Base-by-base conservation (phyloP, 192 early-diverging fungal species). In the Powellomyces hirtus region DNA sequence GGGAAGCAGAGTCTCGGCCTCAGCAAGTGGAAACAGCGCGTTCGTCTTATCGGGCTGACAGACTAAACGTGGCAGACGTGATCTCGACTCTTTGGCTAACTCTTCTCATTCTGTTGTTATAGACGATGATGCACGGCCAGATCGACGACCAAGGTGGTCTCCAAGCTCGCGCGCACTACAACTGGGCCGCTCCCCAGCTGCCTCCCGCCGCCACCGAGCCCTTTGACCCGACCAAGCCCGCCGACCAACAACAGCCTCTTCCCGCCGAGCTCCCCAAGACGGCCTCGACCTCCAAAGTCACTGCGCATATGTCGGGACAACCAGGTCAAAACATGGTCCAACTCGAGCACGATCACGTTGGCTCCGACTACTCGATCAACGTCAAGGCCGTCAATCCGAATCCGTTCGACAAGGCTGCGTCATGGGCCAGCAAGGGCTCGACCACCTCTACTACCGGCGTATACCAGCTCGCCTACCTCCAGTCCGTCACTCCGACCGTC, bases 381-480 rank as follows among this genome's bases (percentile, higher is more conserved):
- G 57, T 93, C 75, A 99, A 98, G 84, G 92, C 90, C 44, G 88
- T 98, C 78, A 98, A 99, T 86, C 92, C 96, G 34, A 95, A 94
- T 59, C 90, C 89, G 2, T 71, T 92, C 8, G 95, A 97, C 64
- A 46, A 33, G 18, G n/a, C 45, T 18, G 52, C 76, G 27, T 74
- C 76, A 13, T 77, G 70, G 70, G 53, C 29, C 2, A 68, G 52
- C 38, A 73, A 63, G 24, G 60, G 64, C 22, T 77, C 76, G 8
- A 44, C 74, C 40, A 77, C 80, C 58, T 49, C 69, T 16, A 7
- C 26, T 27, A 98, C 95, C 16, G 97, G 97, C 45, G 89, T 96
- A 53, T 96, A 85, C 76, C 83, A 93, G 55, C 80, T 89, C 46
- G 91, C 87, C 38, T 95, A 93, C 77, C 78, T 99, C 52, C 95